Conservation (phyloP, 257 asterid genomes). For the Scutellaria baicalensis region DNA sequence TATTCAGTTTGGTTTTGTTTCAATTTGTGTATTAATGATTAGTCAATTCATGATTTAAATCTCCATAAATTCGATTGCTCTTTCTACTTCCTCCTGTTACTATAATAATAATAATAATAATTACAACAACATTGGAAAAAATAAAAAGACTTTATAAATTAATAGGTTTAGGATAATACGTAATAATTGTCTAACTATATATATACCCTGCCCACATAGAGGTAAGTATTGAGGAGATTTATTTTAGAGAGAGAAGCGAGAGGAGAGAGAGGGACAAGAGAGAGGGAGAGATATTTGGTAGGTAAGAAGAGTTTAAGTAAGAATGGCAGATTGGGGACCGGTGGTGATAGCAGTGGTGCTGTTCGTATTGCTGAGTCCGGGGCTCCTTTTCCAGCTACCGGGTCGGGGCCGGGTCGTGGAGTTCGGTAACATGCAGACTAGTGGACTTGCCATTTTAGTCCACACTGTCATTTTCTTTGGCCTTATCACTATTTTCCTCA, state of each 20-base stretch:
- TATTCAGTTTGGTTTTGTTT: too few relatives aligned
- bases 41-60: not conserved
- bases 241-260: not conserved
- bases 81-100: too few relatives aligned
- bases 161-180: too few relatives aligned
- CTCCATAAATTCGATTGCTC: too few relatives aligned
- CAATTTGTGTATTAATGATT: too few relatives aligned
- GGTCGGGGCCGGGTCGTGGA: constrained; percentile 54
- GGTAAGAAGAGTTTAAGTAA: too few relatives aligned
- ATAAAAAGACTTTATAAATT: too few relatives aligned
- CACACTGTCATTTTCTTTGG: constrained; percentile 65
- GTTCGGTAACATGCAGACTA: constrained; percentile 66
- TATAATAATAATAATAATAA: too few relatives aligned
- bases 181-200: too few relatives aligned
- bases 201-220: not conserved
- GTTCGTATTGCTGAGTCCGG: constrained; percentile 75
- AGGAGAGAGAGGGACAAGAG: not conserved
- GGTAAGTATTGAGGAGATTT: not conserved
- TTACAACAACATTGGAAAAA: too few relatives aligned
- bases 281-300: too few relatives aligned
- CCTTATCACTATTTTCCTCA: constrained; percentile 62
- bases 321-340: constrained; percentile 92
- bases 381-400: constrained; percentile 75
- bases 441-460: constrained; percentile 52
- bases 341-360: constrained; percentile 78